Base-by-base conservation (phyloP, 108 stramenopile species). In the Skeletonema marinoi region DNA sequence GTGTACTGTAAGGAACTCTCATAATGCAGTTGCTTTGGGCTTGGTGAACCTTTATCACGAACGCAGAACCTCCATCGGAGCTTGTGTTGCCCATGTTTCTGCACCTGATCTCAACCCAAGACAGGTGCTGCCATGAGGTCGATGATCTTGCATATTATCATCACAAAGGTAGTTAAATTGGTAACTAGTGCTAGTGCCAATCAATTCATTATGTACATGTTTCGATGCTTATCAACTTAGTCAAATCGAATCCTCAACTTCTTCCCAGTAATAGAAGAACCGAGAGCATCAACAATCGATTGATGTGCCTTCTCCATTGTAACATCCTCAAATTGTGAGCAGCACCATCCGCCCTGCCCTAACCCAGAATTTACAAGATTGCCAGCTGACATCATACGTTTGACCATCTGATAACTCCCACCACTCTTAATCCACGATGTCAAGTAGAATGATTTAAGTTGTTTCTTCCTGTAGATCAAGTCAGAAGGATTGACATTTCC, bases 271-370 rank as follows among this genome's bases (percentile, higher is more conserved):
- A 62, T 46, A 25, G 75, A 68, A 59, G 38, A 72, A 12, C 67
- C 68, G 13, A 83, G 71, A 4, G 83, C 61, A 12, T 60, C 54
- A 1, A 80, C 75, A 21, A 83, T 72, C 8, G 77, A 71, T 3
- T 50, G 75, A 29, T 86, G 86, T 10, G 75, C 74, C 60, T 74
- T 80, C 48, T 84, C 86, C 86, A 86, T 68, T 9, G 74, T 76
- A 11, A 75, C 77, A 41, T 86, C 86, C 14, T 38, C 6, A 50
- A 86, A 86, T 42, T 83, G 74, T 16, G 86, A 54, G 25, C 75
- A 61, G 41, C 79, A 60, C 86, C 86, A 86, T 4, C 86, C 86
- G 31, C 60, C 82, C 3, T 68, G 69, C 17, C 36, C 29, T 32
- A 86, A 63, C 8, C 86, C 86, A 1, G 78, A 41, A 77, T 86